Conservation (phyloP, 345 rosid genomes). For the Populus deltoides region DNA sequence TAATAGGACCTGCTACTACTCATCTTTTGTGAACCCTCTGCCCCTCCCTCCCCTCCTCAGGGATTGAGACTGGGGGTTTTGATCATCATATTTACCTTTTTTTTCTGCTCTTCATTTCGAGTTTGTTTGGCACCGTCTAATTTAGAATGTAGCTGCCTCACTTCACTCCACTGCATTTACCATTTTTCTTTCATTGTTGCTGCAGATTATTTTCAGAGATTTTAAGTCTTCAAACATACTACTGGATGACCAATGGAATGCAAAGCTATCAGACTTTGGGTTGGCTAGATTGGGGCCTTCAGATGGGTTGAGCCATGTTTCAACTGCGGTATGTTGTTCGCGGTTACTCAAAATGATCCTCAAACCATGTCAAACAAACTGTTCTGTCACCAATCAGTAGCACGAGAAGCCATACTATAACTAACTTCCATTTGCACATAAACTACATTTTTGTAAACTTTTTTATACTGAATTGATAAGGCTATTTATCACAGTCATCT, state of each 20-base stretch:
- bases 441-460: not conserved
- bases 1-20: not conserved
- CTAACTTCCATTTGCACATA: not conserved
- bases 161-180: not conserved
- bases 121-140: not conserved
- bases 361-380: not conserved
- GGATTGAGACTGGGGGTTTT: not conserved
- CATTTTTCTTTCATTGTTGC: constrained; percentile 1
- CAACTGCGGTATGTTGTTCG: constrained; percentile 65
- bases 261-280: constrained; percentile 91
- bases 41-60: not conserved
- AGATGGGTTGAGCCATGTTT: constrained; percentile 83
- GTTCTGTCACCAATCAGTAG: not conserved
- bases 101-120: not conserved
- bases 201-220: constrained; percentile 88
- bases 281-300: constrained; percentile 94
- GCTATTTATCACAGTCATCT: not conserved
- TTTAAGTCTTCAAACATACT: constrained; percentile 94
- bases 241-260: constrained; percentile 87
- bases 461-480: not conserved
- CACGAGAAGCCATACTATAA: not conserved
- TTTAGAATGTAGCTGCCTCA: not conserved
- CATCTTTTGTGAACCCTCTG: not conserved
- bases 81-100: not conserved
- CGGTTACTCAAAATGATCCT: not conserved